Percentiles rank a stretch among this genome's conserved stretches.
Evolutionary conservation across 2,329 filamentous ascomycete species (phyloP).

Genomic region (Colletotrichum sp.): DNA sequence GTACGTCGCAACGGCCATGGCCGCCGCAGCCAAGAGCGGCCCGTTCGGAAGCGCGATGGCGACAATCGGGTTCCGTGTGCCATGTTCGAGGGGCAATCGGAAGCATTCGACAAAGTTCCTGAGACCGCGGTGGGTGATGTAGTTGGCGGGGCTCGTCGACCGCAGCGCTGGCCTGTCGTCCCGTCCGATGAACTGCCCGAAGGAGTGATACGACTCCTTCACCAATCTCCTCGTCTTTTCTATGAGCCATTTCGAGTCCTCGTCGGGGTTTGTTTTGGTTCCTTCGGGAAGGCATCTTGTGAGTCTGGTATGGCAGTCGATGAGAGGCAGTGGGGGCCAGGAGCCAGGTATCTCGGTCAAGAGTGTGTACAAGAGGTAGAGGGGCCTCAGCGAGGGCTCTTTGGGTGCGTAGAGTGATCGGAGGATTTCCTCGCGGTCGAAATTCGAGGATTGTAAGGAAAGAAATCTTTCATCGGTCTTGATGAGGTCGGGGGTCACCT

Average conservation of each 20-base stretch:
- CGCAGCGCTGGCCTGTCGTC: slow-evolving; percentile 32
- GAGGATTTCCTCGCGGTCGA: slow-evolving; percentile 19
- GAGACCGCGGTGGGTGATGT: slow-evolving; percentile 36
- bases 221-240: slow-evolving; percentile 26
- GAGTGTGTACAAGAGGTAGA: slow-evolving; percentile 28
- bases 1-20: slow-evolving; percentile 52
- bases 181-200: slow-evolving; percentile 39
- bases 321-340: slow-evolving; percentile 32
- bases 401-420: slow-evolving; percentile 24
- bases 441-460: not conserved
- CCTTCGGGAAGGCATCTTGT: slow-evolving; percentile 41
- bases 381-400: slow-evolving; percentile 25
- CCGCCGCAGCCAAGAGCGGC: slow-evolving; percentile 54
- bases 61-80: slow-evolving; percentile 43
- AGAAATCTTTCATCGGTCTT: not conserved
- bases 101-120: slow-evolving; percentile 36
- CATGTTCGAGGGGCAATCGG: slow-evolving; percentile 27
- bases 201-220: slow-evolving; percentile 38
- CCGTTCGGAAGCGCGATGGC: slow-evolving; percentile 60
- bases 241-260: slow-evolving; percentile 18
- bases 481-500: not conserved
- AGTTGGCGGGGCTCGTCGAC: slow-evolving; percentile 24
- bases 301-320: slow-evolving; percentile 37
- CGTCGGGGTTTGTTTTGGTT: slow-evolving; percentile 30
- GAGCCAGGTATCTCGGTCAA: slow-evolving; percentile 28